These are phyloP conservation scores for Penicillium cinerascens DNA, from an alignment of 495 filamentous ascomycete genomes.

Conservation along the genomic window DNA sequence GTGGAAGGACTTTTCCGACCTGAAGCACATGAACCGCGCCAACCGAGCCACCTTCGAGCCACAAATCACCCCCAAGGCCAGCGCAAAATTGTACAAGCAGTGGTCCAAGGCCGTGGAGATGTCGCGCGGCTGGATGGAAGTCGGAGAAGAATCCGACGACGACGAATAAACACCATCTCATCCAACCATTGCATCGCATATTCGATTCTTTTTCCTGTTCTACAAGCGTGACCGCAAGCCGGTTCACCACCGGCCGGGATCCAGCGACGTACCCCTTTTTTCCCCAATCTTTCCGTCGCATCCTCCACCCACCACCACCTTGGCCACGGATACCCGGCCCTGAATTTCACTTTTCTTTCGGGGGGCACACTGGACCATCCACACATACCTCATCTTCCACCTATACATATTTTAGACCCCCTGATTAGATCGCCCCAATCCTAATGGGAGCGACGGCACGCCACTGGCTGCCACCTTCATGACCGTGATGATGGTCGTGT, in stretches of 20 bases:
- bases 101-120: conserved; percentile 90
- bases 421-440: conserved; percentile 17
- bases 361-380: conserved; percentile 11
- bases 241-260: conserved; percentile 4
- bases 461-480: conserved; percentile 14
- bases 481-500: conserved; percentile 29
- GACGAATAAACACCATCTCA: conserved; percentile 23
- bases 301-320: not conserved
- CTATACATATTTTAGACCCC: conserved; percentile 26
- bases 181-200: not conserved
- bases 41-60: conserved; percentile 75
- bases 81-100: conserved; percentile 65
- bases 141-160: conserved; percentile 35
- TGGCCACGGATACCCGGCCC: not conserved
- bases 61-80: conserved; percentile 55
- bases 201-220: conserved; percentile 5
- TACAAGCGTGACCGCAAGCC: conserved; percentile 10
- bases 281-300: not conserved
- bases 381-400: conserved; percentile 11
- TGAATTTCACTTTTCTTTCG: not conserved
- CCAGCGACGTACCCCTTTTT: not conserved
- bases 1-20: conserved; percentile 76
- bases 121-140: conserved; percentile 76
- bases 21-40: conserved; percentile 72
- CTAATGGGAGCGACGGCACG: conserved; percentile 20